A percentile compares a stretch with the other conserved stretches of the same genome.
phyloP scores from a whole-genome alignment of 2,329 filamentous ascomycete genomes.

The Cercospora sojina region DNA sequence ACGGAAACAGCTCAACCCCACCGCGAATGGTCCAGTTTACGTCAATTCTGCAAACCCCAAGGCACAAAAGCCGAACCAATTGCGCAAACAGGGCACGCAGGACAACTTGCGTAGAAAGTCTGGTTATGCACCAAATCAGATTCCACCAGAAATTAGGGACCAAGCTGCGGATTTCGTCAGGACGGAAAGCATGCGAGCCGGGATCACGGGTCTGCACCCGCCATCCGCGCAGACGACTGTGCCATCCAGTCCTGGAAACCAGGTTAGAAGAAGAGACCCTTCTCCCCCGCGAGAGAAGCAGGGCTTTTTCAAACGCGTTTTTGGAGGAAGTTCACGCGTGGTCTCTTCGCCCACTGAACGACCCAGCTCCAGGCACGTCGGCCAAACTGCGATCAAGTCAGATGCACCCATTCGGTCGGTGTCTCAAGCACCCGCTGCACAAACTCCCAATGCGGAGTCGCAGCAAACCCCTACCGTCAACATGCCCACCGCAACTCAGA shows the following conservation, averaged over 20 bases:
- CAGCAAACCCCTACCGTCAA: constrained; percentile 16
- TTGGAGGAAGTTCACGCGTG: constrained; percentile 53
- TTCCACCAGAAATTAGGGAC: constrained; percentile 44
- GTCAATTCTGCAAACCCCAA: constrained; percentile 31
- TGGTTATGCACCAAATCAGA: constrained; percentile 26
- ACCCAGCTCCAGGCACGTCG: constrained; percentile 21
- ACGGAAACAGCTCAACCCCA: constrained; percentile 52
- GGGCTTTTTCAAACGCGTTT: constrained; percentile 92
- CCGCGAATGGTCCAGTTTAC: constrained; percentile 38
- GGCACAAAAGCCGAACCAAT: constrained; percentile 26
- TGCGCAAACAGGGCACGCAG: constrained; percentile 38
- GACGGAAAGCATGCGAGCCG: constrained; percentile 42
- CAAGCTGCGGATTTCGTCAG: constrained; percentile 52
- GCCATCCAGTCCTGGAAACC: constrained; percentile 50
- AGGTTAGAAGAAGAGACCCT: constrained; percentile 35
- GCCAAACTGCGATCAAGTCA: constrained; percentile 16
- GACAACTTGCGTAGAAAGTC: constrained; percentile 32
- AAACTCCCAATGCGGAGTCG: constrained; percentile 13
- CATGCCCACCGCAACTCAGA: constrained; percentile 23
- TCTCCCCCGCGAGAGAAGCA: constrained; percentile 54
- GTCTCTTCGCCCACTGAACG: constrained; percentile 27
- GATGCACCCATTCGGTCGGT: constrained; percentile 19
- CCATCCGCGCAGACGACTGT: constrained; percentile 53
- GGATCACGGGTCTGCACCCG: constrained; percentile 39
- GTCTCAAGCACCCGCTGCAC: constrained; percentile 24